Percentiles rank a stretch among this genome's conserved stretches.
These are phyloP conservation scores for Crithidia fasciculata DNA, from an alignment of 208 protist genomes.

Conservation along the genomic window DNA sequence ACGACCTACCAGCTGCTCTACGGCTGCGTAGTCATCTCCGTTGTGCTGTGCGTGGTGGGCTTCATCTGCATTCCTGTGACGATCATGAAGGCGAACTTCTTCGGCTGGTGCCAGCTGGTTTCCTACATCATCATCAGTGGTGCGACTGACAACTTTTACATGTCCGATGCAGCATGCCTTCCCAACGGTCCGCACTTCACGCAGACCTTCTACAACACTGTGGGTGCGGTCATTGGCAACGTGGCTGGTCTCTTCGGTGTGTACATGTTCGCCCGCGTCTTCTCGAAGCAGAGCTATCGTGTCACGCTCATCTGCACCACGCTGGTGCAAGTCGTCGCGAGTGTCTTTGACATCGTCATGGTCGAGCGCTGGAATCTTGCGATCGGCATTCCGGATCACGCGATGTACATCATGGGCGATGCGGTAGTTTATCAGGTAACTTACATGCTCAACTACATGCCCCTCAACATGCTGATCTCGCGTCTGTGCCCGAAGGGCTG, in stretches of 20 bases:
- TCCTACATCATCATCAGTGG: conserved; percentile 52
- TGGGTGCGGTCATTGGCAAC: conserved; percentile 46
- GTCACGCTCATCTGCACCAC: conserved; percentile 59
- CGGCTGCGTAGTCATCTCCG: conserved; percentile 28
- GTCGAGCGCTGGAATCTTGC: conserved; percentile 70
- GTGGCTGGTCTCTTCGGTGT: conserved; percentile 54
- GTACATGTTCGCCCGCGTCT: conserved; percentile 45
- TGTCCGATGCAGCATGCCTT: conserved; percentile 34
- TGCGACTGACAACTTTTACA: conserved; percentile 62
- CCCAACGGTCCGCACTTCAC: conserved; percentile 57
- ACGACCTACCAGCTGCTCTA: conserved; percentile 39
- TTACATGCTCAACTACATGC: conserved; percentile 77
- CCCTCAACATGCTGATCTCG: conserved; percentile 75
- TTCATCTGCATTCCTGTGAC: background rate
- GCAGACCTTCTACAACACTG: conserved; percentile 53
- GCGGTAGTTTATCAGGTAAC: conserved; percentile 62
- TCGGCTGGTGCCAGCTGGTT: conserved; percentile 38
- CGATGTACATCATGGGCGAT: conserved; percentile 74
- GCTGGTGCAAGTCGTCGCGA: conserved; percentile 47
- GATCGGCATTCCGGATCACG: conserved; percentile 55
- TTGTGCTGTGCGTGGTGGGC: conserved; percentile 20
- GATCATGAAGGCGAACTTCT: background rate
- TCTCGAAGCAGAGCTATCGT: conserved; percentile 53
- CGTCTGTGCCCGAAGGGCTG: conserved; percentile 77
- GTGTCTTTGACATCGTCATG: conserved; percentile 70